Conservation (phyloP, 352 stramenopile genomes). For the Pythium dissimile region DNA sequence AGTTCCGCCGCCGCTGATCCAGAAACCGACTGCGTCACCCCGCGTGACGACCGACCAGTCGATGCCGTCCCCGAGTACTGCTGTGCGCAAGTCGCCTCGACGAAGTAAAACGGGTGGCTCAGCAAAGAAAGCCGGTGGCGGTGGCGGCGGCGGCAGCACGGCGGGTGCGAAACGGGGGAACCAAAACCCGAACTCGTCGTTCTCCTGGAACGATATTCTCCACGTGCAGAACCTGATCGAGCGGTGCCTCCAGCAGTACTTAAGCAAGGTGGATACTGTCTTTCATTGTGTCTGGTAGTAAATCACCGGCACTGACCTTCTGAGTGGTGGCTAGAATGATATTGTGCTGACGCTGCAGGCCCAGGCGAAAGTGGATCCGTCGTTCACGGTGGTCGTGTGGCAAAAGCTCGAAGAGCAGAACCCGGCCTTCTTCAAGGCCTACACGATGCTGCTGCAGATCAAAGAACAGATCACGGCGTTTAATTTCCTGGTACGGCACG, state of each 20-base stretch:
- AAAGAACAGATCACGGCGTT: constrained; percentile 90
- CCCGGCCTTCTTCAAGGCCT: constrained; percentile 85
- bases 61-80: background rate
- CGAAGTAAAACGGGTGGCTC: background rate
- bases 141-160: constrained; percentile 17
- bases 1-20: background rate
- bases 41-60: background rate
- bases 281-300: too few species aligned
- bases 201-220: constrained; percentile 90
- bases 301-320: background rate
- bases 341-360: constrained; percentile 57
- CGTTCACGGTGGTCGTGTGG: constrained; percentile 86
- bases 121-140: constrained; percentile 24
- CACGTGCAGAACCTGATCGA: constrained; percentile 89
- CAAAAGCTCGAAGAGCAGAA: constrained; percentile 92
- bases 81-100: constrained; percentile 8
- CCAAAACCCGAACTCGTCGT: constrained; percentile 18
- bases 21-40: too few species aligned
- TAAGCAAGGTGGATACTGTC: constrained; percentile 66
- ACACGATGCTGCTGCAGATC: constrained; percentile 79
- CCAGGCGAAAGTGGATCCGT: constrained; percentile 81
- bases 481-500: constrained; percentile 89
- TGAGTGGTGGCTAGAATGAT: constrained; percentile 35
- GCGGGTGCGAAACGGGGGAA: constrained; percentile 14
- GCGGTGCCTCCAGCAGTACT: constrained; percentile 87